Evolutionary conservation across 148 eudicot species (phyloP).

Genomic region (Rhododendron kiyosumense): DNA sequence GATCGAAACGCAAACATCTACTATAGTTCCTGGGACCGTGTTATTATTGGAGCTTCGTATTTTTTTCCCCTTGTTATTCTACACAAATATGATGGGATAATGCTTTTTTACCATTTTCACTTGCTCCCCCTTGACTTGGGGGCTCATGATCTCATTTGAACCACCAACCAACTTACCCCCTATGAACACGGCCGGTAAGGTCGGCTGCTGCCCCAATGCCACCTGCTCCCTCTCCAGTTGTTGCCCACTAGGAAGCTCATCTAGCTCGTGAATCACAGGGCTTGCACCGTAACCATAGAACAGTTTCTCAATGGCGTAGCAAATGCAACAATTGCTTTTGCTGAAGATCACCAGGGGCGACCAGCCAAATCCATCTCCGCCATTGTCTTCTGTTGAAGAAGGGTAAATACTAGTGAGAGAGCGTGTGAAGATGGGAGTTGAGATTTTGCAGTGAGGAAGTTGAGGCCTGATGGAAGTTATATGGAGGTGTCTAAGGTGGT

Average conservation of each 20-base stretch:
- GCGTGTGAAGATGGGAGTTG: background rate
- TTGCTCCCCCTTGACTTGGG: slow-evolving; percentile 60
- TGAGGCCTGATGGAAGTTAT: slow-evolving; percentile 5
- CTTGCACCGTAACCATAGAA: slow-evolving; percentile 46
- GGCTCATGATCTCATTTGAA: slow-evolving; percentile 64
- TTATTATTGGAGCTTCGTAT: background rate
- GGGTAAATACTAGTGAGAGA: background rate
- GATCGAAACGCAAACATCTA: background rate
- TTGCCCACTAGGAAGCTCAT: slow-evolving; percentile 48
- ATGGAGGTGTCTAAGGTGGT: background rate
- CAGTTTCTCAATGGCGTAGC: slow-evolving; percentile 52
- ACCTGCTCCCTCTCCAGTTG: slow-evolving; percentile 47
- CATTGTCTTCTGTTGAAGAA: background rate
- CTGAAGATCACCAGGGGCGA: slow-evolving; percentile 57
- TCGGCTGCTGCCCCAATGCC: slow-evolving; percentile 35
- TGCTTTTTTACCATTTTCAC: slow-evolving; percentile 41
- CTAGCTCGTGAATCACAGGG: slow-evolving; percentile 45
- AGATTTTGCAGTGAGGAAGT: background rate
- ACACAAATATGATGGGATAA: slow-evolving; percentile 40
- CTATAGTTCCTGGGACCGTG: background rate
- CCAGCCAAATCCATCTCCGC: background rate
- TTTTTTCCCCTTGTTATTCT: background rate
- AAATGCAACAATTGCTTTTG: slow-evolving; percentile 63
- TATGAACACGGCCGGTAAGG: slow-evolving; percentile 61
- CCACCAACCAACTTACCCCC: slow-evolving; percentile 64